These are phyloP conservation scores for Pterocarpus santalinus DNA, from an alignment of 306 rosid genomes.

Conservation along the genomic window DNA sequence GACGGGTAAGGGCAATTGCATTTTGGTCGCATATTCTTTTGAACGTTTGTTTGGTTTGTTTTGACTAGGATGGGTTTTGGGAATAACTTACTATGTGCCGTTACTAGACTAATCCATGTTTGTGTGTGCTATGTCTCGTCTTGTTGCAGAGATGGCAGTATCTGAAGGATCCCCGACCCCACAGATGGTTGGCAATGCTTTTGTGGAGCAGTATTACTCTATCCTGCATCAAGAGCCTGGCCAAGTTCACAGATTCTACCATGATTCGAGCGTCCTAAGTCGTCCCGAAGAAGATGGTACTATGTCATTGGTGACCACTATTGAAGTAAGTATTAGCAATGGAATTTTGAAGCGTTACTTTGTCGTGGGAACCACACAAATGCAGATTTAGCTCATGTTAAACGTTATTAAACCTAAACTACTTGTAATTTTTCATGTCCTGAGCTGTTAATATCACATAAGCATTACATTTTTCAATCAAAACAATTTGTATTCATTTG, in stretches of 20 bases:
- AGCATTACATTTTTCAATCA: not conserved
- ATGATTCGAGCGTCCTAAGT: conserved; percentile 58
- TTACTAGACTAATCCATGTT: not conserved
- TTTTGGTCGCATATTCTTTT: not conserved
- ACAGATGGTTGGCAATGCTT: conserved; percentile 66
- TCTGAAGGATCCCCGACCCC: conserved; percentile 51
- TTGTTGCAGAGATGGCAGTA: conserved; percentile 65
- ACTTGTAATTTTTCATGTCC: not conserved
- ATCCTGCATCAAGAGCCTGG: conserved; percentile 51
- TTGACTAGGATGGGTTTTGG: not conserved
- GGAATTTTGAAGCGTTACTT: not conserved
- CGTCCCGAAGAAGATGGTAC: conserved; percentile 68
- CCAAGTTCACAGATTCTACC: conserved; percentile 60
- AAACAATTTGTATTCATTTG: not conserved
- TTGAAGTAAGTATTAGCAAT: conserved; percentile 49
- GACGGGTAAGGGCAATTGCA: not conserved
- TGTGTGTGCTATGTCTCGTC: not conserved
- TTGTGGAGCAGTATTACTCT: conserved; percentile 63
- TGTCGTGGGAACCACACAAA: not conserved
- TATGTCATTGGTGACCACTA: conserved; percentile 54
- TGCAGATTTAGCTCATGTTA: not conserved
- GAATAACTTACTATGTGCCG: not conserved
- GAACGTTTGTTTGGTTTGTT: not conserved
- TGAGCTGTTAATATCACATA: not conserved
- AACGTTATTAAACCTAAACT: not conserved